Conservation (phyloP, 192 early-diverging fungal genomes). For the Backusella macrospora region DNA sequence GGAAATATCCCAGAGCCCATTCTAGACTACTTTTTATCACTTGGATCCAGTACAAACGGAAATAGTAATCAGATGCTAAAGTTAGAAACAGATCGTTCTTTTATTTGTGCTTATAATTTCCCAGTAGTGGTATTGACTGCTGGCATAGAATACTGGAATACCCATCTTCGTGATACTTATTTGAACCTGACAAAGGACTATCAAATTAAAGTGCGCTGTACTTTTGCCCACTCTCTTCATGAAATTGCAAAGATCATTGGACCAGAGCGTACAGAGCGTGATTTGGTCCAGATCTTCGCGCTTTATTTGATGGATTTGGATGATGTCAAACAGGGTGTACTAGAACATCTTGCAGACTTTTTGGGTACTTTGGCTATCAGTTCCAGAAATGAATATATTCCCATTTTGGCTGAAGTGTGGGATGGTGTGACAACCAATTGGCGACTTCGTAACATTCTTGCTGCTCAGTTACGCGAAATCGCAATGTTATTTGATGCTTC, state of each 20-base stretch:
- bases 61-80: slow-evolving; percentile 40
- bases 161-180: slow-evolving; percentile 49
- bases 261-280: slow-evolving; percentile 52
- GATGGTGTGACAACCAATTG: slow-evolving; percentile 69
- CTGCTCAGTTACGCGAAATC: slow-evolving; percentile 63
- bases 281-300: slow-evolving; percentile 53
- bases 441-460: slow-evolving; percentile 71
- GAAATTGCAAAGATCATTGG: slow-evolving; percentile 58
- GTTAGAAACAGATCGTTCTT: slow-evolving; percentile 52
- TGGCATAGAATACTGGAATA: slow-evolving; percentile 56
- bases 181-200: slow-evolving; percentile 46
- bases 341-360: slow-evolving; percentile 67
- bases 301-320: slow-evolving; percentile 55
- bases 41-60: slow-evolving; percentile 16
- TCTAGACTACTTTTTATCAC: slow-evolving; percentile 49
- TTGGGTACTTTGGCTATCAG: slow-evolving; percentile 60
- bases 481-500: slow-evolving; percentile 61
- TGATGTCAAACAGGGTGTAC: slow-evolving; percentile 70
- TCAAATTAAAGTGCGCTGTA: slow-evolving; percentile 53
- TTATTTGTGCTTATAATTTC: slow-evolving; percentile 62
- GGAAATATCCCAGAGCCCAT: slow-evolving; percentile 52
- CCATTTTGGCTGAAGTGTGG: slow-evolving; percentile 66
- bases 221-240: slow-evolving; percentile 59
- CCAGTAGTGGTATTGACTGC: slow-evolving; percentile 60
- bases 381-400: slow-evolving; percentile 64